Conservation (phyloP, 306 rosid species). For the Argentina anserina region DNA sequence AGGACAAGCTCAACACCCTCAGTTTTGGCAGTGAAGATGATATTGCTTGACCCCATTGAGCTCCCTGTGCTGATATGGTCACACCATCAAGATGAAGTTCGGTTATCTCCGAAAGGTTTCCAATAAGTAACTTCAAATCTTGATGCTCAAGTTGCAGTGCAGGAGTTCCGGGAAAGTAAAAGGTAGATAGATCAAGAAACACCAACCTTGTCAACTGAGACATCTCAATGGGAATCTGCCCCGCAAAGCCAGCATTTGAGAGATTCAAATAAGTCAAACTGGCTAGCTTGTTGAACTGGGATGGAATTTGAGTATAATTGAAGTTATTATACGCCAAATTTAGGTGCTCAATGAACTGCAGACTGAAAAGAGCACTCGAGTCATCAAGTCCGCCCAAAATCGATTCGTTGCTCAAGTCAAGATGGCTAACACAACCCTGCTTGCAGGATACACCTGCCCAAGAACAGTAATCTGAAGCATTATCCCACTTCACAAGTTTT, state of each 20-base stretch:
- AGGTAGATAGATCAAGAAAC: slow-evolving; percentile 27
- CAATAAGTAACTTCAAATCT: background rate
- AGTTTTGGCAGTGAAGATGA: slow-evolving; percentile 26
- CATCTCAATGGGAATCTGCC: slow-evolving; percentile 29
- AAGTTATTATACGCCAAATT: slow-evolving; percentile 27
- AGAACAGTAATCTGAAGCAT: slow-evolving; percentile 27
- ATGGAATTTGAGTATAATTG: slow-evolving; percentile 11
- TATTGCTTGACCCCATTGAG: slow-evolving; percentile 39
- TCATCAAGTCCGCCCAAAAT: slow-evolving; percentile 5
- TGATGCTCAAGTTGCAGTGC: slow-evolving; percentile 19
- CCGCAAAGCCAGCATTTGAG: slow-evolving; percentile 18
- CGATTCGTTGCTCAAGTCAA: slow-evolving; percentile 11
- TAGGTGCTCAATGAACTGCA: slow-evolving; percentile 11
- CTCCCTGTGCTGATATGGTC: slow-evolving; percentile 27
- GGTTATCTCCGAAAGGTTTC: slow-evolving; percentile 29
- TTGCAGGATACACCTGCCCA: slow-evolving; percentile 53
- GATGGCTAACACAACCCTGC: slow-evolving; percentile 16
- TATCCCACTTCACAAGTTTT: slow-evolving; percentile 36
- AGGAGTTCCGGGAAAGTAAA: background rate
- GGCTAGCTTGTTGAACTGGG: background rate
- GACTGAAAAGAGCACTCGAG: slow-evolving; percentile 26
- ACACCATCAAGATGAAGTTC: slow-evolving; percentile 54
- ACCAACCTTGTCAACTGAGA: slow-evolving; percentile 21
- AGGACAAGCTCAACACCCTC: slow-evolving; percentile 20
- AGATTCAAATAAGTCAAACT: slow-evolving; percentile 21